phyloP scores from a whole-genome alignment of 1,284 basidiomycete species.

The Cutaneotrichosporon spelunceum region DNA sequence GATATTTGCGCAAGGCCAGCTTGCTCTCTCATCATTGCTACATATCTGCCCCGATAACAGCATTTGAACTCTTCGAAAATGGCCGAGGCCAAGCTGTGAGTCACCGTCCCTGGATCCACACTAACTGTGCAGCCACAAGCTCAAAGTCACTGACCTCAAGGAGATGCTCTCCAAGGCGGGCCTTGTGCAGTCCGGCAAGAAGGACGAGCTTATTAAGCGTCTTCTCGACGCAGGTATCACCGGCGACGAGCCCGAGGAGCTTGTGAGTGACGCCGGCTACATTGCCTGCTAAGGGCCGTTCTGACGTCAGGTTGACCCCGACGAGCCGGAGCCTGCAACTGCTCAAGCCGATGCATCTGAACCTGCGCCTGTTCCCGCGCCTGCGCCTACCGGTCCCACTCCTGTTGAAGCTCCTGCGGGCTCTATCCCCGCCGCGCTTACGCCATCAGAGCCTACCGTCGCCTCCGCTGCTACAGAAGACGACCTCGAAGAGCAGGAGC shows the following conservation, averaged over 20 bases:
- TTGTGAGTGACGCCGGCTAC: slow-evolving; percentile 15
- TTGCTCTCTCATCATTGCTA: not conserved
- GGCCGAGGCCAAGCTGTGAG: slow-evolving; percentile 30
- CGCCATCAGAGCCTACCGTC: not conserved
- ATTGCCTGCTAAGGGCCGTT: not conserved
- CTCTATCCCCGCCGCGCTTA: slow-evolving; percentile 10
- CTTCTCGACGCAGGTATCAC: slow-evolving; percentile 43
- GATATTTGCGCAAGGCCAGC: not conserved
- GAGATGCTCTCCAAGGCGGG: slow-evolving; percentile 45
- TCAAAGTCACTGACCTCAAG: slow-evolving; percentile 53
- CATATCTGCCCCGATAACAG: not conserved
- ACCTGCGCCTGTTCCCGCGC: not conserved
- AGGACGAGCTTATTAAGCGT: slow-evolving; percentile 52
- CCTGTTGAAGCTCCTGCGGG: slow-evolving; percentile 1
- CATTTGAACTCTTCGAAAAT: not conserved
- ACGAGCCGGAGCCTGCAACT: not conserved
- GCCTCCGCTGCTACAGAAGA: slow-evolving; percentile 5
- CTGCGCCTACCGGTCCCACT: not conserved
- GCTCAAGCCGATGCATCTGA: too few relatives aligned
- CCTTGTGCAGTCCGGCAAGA: slow-evolving; percentile 48
- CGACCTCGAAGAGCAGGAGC: slow-evolving; percentile 14
- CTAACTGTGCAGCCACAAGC: slow-evolving; percentile 42
- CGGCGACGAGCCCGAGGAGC: slow-evolving; percentile 28
- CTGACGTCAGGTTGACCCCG: slow-evolving; percentile 16
- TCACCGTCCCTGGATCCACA: not conserved